Conservation (phyloP, 2,329 filamentous ascomycete species). For the Diaporthe sp. region DNA sequence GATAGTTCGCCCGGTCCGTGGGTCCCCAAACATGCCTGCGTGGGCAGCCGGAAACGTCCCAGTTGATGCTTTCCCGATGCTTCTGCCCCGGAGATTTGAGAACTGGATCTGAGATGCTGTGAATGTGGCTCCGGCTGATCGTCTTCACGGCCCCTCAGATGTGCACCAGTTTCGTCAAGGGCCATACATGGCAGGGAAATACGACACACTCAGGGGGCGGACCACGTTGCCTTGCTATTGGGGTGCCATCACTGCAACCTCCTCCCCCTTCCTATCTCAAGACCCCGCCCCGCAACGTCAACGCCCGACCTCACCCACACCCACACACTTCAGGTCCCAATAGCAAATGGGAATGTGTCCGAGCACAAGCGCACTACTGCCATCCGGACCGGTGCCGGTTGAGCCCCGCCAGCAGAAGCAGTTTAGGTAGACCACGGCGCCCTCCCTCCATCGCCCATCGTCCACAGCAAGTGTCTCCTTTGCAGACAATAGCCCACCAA, state of each 20-base stretch:
- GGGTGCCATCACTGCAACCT: conserved; percentile 25
- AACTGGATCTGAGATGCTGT: conserved; percentile 16
- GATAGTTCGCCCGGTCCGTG: conserved; percentile 3
- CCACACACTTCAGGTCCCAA: conserved; percentile 7
- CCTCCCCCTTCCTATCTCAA: neutral
- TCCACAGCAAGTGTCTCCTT: neutral
- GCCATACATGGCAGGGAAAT: neutral
- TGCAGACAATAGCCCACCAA: neutral
- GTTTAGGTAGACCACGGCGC: neutral
- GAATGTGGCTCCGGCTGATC: conserved; percentile 5
- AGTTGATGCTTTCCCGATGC: neutral
- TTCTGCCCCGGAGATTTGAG: neutral
- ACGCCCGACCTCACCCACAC: conserved; percentile 28
- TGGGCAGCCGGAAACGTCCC: neutral
- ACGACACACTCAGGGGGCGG: conserved; percentile 20
- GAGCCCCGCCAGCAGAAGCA: conserved; percentile 25
- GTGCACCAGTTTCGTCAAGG: neutral
- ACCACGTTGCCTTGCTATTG: conserved; percentile 17
- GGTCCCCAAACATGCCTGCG: neutral
- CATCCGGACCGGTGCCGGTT: conserved; percentile 7
- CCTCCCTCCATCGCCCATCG: neutral
- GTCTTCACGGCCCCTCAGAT: neutral
- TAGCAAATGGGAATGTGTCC: conserved; percentile 11
- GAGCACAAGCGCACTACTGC: conserved; percentile 13
- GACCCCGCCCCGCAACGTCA: conserved; percentile 26